Evolutionary conservation across 2,329 filamentous ascomycete genomes (phyloP), one percentile per base, ranked within the genome.

Genomic region (Calonectria crousiana): DNA sequence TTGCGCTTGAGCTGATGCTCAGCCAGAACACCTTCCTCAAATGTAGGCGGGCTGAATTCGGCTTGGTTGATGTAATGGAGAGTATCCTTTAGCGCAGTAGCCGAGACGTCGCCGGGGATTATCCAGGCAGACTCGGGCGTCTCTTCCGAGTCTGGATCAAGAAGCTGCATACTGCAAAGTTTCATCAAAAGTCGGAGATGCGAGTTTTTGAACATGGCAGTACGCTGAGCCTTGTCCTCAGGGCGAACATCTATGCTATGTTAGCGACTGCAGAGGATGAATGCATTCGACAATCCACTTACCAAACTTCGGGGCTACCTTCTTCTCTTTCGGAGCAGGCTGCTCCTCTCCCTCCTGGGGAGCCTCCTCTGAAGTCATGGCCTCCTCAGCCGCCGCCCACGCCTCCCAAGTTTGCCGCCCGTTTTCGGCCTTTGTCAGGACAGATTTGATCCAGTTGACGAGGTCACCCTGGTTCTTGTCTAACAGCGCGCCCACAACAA

Each of bases 131-230:
- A 93, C 72, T 96, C 94, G 0, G 90, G 89, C 4, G 94, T 93
- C 81, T 98, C 95, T 52, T 95, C 93, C 4, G 88, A 80, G 0
- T 84, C 84, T 0, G 88, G 86, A 0, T 85, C 84, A 11, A 89
- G 84, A 5, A 93, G 89, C 79, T 93, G 89, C 75, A 97, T 91
- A 0, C 94, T 94, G 23, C 93, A 88, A 0, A 97, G 88, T 1
- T 89, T 93, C 90, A 98, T 93, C 4, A 99, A 90, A 2, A 98
- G 91, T 41, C 96, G 93, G 2, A 98, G 89, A 80, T 96, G 93
- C 13, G 94, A 93, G 84, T 98, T 97, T 82, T 95, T 97, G 87
- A 97, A 97, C 85, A 98, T 92, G 32, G 95, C 93, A 28, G 89
- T 90, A 66, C 92, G 92, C 51, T 92, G 91, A 64, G 90, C 88